Evolutionary conservation across 2,329 filamentous ascomycete species (phyloP).

Genomic region (Aciculosporium take): DNA sequence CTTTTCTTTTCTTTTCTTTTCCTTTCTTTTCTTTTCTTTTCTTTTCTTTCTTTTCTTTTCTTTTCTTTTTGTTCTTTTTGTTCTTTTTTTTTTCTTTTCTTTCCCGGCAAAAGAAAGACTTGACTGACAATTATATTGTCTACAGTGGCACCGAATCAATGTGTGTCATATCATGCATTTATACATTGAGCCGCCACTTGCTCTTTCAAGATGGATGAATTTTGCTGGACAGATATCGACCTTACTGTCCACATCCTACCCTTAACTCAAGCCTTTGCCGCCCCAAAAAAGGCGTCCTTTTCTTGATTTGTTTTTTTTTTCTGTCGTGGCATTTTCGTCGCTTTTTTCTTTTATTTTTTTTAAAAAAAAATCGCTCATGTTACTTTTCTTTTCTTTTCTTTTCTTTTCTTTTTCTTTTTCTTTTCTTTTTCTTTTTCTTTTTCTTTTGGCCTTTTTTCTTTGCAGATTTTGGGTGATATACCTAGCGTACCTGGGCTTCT

Average conservation of each 20-base stretch:
- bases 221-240: conserved; percentile 9
- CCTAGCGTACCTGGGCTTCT: neutral
- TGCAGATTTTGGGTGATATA: neutral
- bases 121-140: conserved; percentile 2
- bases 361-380: too few species aligned
- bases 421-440: conserved; percentile 4
- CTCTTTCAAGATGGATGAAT: conserved; percentile 16
- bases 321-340: too few species aligned
- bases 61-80: too few species aligned
- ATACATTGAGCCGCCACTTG: conserved; percentile 17
- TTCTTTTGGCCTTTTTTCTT: conserved; percentile 2
- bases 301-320: too few species aligned
- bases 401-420: conserved; percentile 9
- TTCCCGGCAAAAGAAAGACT: conserved; percentile 5
- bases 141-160: conserved; percentile 5
- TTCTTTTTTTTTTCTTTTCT: too few species aligned
- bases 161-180: conserved; percentile 17
- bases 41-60: too few species aligned
- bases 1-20: too few species aligned
- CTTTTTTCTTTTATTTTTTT: conserved; percentile 10
- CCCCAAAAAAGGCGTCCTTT: too few species aligned
- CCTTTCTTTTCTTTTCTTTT: too few species aligned
- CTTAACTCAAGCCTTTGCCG: too few species aligned
- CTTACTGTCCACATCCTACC: neutral
- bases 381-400: conserved; percentile 7